Evolutionary conservation across 257 asterid genomes (phyloP).

Genomic region (Lithospermum erythrorhizon): DNA sequence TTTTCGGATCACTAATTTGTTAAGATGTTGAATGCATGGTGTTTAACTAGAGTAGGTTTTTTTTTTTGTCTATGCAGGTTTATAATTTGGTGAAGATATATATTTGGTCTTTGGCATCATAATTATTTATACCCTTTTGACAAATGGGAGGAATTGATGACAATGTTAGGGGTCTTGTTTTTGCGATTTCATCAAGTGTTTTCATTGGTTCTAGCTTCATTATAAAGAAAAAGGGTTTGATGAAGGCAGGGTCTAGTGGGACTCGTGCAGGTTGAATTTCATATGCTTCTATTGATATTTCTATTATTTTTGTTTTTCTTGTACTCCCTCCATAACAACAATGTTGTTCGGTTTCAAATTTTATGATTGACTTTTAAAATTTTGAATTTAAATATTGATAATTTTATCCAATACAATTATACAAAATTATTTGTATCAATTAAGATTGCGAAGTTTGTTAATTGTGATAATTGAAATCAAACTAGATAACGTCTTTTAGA

Average conservation of each 20-base stretch:
- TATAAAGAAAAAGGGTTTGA: neutral
- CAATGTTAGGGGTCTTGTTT: neutral
- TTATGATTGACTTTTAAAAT: no score
- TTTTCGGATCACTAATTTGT: no score
- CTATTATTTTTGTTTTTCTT: no score
- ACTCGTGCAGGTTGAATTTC: neutral
- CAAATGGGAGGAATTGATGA: neutral
- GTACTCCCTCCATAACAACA: no score
- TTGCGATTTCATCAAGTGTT: neutral
- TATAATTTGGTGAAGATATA: neutral
- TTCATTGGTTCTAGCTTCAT: neutral
- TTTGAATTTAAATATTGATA: no score
- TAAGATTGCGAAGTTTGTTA: no score
- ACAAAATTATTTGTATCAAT: no score
- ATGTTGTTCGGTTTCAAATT: no score
- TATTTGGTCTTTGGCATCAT: neutral
- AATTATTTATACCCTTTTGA: neutral
- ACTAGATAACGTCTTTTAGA: no score
- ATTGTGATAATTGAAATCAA: no score
- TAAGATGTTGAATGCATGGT: neutral
- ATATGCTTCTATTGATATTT: no score
- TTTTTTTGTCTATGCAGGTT: neutral
- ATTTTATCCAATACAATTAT: no score
- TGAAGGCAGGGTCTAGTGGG: neutral
- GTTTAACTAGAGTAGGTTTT: neutral